Conservation (phyloP, 257 asterid genomes). For the Fraxinus quadrangulata region DNA sequence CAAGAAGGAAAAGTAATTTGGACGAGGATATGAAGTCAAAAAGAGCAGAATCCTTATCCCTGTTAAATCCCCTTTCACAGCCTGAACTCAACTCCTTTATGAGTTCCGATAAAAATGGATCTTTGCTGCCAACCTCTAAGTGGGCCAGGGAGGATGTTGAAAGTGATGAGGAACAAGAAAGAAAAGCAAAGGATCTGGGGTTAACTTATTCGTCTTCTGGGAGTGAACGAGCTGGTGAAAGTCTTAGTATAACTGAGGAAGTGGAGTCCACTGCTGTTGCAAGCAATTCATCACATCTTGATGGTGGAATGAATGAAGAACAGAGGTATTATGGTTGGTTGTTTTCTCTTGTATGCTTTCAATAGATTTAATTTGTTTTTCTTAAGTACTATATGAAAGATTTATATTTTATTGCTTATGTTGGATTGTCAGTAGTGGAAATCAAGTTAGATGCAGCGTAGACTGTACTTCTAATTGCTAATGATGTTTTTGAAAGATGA, state of each 20-base stretch:
- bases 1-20: conserved; percentile 46
- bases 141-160: conserved; percentile 92
- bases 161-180: conserved; percentile 68
- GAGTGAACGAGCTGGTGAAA: conserved; percentile 76
- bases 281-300: conserved; percentile 53
- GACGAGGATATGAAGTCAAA: conserved; percentile 45
- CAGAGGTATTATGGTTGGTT: conserved; percentile 55
- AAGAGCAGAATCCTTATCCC: conserved; percentile 45
- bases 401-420: conserved; percentile 1
- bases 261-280: conserved; percentile 54
- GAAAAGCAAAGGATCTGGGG: conserved; percentile 64
- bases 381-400: neutral
- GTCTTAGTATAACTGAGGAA: conserved; percentile 44
- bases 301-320: conserved; percentile 74
- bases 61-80: conserved; percentile 37
- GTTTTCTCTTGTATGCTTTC: neutral
- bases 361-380: conserved; percentile 7
- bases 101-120: conserved; percentile 51
- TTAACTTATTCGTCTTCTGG: conserved; percentile 89
- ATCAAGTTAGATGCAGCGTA: neutral
- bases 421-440: conserved; percentile 9
- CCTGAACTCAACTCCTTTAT: conserved; percentile 29
- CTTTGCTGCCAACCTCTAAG: conserved; percentile 80
- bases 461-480: neutral
- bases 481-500: neutral